phyloP scores from a whole-genome alignment of 2,329 filamentous ascomycete genomes.

The Aplosporella prunicola region DNA sequence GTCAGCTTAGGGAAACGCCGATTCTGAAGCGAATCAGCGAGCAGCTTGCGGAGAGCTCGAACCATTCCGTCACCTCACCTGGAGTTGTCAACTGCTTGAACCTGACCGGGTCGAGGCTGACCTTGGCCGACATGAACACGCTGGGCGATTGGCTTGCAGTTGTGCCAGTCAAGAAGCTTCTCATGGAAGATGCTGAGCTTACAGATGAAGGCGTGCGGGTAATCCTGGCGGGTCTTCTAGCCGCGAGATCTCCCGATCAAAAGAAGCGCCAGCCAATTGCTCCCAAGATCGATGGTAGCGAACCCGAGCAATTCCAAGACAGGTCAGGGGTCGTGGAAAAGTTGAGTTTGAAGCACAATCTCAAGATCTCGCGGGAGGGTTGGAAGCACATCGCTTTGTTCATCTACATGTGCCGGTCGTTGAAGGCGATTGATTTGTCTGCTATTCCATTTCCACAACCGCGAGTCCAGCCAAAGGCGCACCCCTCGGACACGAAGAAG shows the following conservation, averaged over 20 bases:
- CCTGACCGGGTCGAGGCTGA: slow-evolving; percentile 74
- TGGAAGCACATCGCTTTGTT: slow-evolving; percentile 91
- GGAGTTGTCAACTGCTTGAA: slow-evolving; percentile 79
- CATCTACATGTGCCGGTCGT: slow-evolving; percentile 76
- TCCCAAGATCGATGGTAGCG: slow-evolving; percentile 11
- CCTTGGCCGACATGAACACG: slow-evolving; percentile 73
- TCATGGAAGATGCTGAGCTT: slow-evolving; percentile 79
- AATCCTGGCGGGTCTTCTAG: slow-evolving; percentile 74
- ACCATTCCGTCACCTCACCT: slow-evolving; percentile 51
- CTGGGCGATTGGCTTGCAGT: slow-evolving; percentile 90
- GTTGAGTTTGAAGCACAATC: slow-evolving; percentile 79
- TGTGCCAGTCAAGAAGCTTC: slow-evolving; percentile 77
- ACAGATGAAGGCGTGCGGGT: slow-evolving; percentile 80
- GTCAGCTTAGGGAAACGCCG: slow-evolving; percentile 84
- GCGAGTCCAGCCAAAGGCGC: slow-evolving; percentile 48
- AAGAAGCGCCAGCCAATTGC: slow-evolving; percentile 32
- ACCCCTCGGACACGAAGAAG: slow-evolving; percentile 10
- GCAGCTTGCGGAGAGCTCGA: slow-evolving; percentile 66
- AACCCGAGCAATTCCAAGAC: slow-evolving; percentile 21
- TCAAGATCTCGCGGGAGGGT: slow-evolving; percentile 71
- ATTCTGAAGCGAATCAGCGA: slow-evolving; percentile 87
- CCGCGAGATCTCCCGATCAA: slow-evolving; percentile 59
- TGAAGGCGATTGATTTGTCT: slow-evolving; percentile 80
- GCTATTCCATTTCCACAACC: slow-evolving; percentile 57
- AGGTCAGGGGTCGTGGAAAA: slow-evolving; percentile 73